phyloP scores from a whole-genome alignment of 192 early-diverging fungal genomes.

The Dispira simplex region DNA sequence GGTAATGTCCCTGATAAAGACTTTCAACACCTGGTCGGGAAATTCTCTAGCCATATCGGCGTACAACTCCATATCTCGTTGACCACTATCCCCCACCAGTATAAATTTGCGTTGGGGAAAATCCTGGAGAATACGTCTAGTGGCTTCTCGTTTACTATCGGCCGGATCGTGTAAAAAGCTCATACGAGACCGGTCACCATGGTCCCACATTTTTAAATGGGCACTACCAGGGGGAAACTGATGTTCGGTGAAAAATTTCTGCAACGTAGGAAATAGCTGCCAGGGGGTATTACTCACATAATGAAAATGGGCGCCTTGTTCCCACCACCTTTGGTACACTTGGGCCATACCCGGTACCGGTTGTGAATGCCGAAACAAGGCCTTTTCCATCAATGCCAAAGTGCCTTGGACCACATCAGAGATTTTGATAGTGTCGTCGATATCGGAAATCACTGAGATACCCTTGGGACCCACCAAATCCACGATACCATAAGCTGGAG shows the following conservation, averaged over 20 bases:
- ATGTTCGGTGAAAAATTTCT: conserved; percentile 43
- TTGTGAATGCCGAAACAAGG: conserved; percentile 36
- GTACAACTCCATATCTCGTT: conserved; percentile 76
- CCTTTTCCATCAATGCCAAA: conserved; percentile 38
- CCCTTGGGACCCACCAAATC: conserved; percentile 51
- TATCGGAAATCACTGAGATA: conserved; percentile 64
- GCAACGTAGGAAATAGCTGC: conserved; percentile 57
- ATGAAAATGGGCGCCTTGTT: conserved; percentile 48
- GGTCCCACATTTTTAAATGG: conserved; percentile 47
- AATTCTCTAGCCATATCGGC: conserved; percentile 39
- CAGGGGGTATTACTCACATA: conserved; percentile 81
- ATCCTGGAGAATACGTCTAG: conserved; percentile 31
- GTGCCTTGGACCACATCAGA: conserved; percentile 57
- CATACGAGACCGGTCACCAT: conserved; percentile 26
- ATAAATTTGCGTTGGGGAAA: conserved; percentile 77
- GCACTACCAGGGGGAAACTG: conserved; percentile 70
- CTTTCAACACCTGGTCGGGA: conserved; percentile 58
- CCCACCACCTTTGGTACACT: conserved; percentile 50
- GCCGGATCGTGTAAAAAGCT: conserved; percentile 37
- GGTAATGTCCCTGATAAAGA: conserved; percentile 66
- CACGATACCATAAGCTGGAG: conserved; percentile 27
- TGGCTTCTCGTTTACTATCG: conserved; percentile 33
- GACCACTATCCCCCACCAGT: conserved; percentile 81
- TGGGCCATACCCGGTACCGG: conserved; percentile 69
- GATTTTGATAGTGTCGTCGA: conserved; percentile 89